A percentile compares a stretch with the other conserved stretches of the same genome.
Conservation (phyloP, 2,329 filamentous ascomycete genomes). For the Xylaria sp. region DNA sequence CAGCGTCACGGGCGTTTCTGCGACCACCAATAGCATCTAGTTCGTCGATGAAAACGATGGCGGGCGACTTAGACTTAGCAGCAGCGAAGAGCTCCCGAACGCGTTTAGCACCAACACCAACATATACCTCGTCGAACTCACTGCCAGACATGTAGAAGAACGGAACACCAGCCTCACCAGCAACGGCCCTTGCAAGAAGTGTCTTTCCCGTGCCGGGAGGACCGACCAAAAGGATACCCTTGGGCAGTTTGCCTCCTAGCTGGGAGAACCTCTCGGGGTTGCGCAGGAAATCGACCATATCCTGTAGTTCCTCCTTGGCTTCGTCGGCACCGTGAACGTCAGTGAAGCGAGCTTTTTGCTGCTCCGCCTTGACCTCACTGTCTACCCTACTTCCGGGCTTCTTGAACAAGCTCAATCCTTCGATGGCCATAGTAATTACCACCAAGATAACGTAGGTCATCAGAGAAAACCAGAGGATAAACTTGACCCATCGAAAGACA, state of each 20-base stretch:
- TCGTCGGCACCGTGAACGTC: slow-evolving; percentile 98
- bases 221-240: slow-evolving; percentile 92
- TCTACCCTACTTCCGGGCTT: slow-evolving; percentile 73
- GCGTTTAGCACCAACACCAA: slow-evolving; percentile 94
- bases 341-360: slow-evolving; percentile 87
- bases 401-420: slow-evolving; percentile 78
- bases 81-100: slow-evolving; percentile 90
- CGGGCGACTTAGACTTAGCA: slow-evolving; percentile 83
- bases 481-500: slow-evolving; percentile 92
- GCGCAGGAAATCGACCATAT: slow-evolving; percentile 94
- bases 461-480: slow-evolving; percentile 78
- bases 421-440: slow-evolving; percentile 79
- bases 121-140: slow-evolving; percentile 98
- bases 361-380: slow-evolving; percentile 88
- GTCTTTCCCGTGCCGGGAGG: slow-evolving; percentile 98
- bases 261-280: slow-evolving; percentile 93
- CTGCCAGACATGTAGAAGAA: slow-evolving; percentile 99
- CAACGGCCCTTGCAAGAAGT: slow-evolving; percentile 90
- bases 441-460: slow-evolving; percentile 81
- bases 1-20: slow-evolving; percentile 88
- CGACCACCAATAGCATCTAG: slow-evolving; percentile 93
- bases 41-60: slow-evolving; percentile 96
- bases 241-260: slow-evolving; percentile 93
- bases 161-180: slow-evolving; percentile 93
- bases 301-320: slow-evolving; percentile 96